phyloP scores from a whole-genome alignment of 345 rosid genomes.

The Aquilaria sinensis region DNA sequence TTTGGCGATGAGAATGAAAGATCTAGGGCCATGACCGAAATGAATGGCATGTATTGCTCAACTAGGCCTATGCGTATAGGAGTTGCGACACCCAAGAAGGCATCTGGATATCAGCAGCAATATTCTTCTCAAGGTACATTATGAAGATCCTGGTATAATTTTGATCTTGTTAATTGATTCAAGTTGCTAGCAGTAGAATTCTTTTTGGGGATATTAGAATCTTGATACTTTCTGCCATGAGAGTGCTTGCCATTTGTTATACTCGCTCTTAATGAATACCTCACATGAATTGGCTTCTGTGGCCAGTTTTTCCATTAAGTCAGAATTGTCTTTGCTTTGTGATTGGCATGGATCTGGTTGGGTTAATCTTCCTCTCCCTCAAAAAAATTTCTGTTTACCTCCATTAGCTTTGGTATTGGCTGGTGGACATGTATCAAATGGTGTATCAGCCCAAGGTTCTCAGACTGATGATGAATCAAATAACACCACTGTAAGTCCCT shows the following conservation, averaged over 20 bases:
- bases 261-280: neutral
- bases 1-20: constrained; percentile 90
- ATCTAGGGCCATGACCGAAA: constrained; percentile 81
- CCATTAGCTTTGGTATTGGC: constrained; percentile 68
- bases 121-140: constrained; percentile 82
- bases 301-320: no score
- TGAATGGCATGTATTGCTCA: constrained; percentile 86
- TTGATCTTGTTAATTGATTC: constrained; percentile 3
- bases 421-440: constrained; percentile 77
- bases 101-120: constrained; percentile 74
- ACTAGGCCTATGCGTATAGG: constrained; percentile 89
- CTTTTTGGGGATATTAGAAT: no score
- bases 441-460: constrained; percentile 46
- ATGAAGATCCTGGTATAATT: neutral
- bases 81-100: constrained; percentile 90
- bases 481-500: constrained; percentile 78
- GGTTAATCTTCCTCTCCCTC: neutral
- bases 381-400: constrained; percentile 10
- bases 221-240: neutral
- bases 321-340: constrained; percentile 2
- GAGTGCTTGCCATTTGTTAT: neutral
- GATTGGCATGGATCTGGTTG: constrained; percentile 12
- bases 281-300: no score
- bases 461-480: constrained; percentile 64
- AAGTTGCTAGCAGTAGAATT: neutral